A percentile compares a stretch with the other conserved stretches of the same genome.
Conservation (phyloP, 306 rosid species). For the Lotus japonicus region DNA sequence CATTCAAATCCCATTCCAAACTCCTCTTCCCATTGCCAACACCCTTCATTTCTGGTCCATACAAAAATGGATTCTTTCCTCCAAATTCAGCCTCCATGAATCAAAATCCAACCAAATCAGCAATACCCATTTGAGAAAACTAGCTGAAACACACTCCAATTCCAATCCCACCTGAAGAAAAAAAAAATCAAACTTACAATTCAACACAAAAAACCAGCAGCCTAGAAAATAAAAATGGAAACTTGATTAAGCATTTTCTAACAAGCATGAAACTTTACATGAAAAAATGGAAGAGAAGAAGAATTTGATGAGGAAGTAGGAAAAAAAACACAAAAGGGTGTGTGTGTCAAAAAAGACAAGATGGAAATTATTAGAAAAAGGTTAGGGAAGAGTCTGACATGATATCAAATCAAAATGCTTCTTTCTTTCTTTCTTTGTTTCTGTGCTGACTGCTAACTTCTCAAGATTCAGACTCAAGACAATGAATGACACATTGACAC, state of each 20-base stretch:
- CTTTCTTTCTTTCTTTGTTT: background rate
- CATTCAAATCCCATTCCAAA: constrained; percentile 82
- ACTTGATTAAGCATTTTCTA: constrained; percentile 13
- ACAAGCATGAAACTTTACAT: background rate
- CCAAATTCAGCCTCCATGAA: constrained; percentile 60
- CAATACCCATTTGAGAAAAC: constrained; percentile 2
- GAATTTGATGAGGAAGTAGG: background rate
- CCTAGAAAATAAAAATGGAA: constrained; percentile 19
- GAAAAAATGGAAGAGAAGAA: background rate
- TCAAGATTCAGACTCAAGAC: background rate
- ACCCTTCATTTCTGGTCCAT: constrained; percentile 38
- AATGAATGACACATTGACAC: background rate
- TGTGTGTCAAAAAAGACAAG: background rate
- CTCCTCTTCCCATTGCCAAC: constrained; percentile 39
- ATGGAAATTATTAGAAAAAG: constrained; percentile 13
- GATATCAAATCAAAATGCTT: constrained; percentile 11
- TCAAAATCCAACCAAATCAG: constrained; percentile 3
- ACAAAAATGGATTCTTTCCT: constrained; percentile 36
- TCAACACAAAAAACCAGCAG: background rate
- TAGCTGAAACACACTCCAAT: constrained; percentile 11
- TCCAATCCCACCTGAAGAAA: background rate
- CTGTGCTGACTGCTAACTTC: constrained; percentile 4
- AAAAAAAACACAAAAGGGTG: background rate
- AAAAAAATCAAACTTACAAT: background rate
- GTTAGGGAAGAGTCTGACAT: constrained; percentile 24